phyloP scores from a whole-genome alignment of 2,329 filamentous ascomycete species.

The Ceratocystis destructans region DNA sequence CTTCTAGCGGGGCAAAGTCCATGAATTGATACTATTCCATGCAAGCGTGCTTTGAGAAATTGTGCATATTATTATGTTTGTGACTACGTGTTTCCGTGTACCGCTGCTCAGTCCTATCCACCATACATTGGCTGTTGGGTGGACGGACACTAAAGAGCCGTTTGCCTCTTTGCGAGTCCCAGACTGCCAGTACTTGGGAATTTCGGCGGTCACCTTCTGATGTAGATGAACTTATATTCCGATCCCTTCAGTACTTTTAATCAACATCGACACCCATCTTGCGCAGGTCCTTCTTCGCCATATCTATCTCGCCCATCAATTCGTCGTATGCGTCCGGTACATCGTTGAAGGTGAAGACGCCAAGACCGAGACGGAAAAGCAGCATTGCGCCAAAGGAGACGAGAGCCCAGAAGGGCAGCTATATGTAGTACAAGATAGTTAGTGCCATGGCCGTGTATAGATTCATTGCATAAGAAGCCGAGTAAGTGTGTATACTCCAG shows the following conservation, averaged over 20 bases:
- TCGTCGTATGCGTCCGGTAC: constrained; percentile 75
- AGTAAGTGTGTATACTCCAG: neutral
- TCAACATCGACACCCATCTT: constrained; percentile 66
- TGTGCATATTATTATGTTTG: neutral
- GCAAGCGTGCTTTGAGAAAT: neutral
- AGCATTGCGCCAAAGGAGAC: constrained; percentile 87
- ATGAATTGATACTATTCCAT: constrained; percentile 1
- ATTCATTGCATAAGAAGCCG: neutral
- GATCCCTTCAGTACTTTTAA: constrained; percentile 28
- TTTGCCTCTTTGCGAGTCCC: neutral
- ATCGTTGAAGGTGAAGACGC: constrained; percentile 93
- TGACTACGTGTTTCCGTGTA: neutral
- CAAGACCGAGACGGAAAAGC: constrained; percentile 79
- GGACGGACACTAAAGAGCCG: neutral
- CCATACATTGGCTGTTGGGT: neutral
- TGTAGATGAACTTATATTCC: neutral
- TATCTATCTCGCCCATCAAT: constrained; percentile 69
- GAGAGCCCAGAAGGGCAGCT: constrained; percentile 89
- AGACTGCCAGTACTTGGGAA: neutral
- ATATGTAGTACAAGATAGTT: neutral
- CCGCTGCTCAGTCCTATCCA: neutral
- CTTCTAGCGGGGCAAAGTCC: constrained; percentile 29
- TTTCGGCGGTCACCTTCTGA: neutral
- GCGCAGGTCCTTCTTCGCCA: constrained; percentile 60
- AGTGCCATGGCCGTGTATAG: neutral